These are phyloP conservation scores for Hericium erinaceus DNA, from an alignment of 768 basidiomycete species.

Conservation along the genomic window DNA sequence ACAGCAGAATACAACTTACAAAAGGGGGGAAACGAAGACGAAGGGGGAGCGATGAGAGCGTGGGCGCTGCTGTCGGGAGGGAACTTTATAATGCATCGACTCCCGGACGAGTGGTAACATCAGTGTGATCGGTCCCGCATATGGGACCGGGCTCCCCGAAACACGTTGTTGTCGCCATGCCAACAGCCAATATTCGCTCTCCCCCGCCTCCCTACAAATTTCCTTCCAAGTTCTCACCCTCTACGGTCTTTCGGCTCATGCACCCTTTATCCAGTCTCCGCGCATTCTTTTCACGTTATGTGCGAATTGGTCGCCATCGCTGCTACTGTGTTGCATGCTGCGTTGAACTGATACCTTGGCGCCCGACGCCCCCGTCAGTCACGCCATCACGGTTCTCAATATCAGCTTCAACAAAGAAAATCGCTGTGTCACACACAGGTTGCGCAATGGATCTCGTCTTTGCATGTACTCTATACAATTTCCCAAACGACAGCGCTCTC, in stretches of 20 bases:
- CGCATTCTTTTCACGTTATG: no score
- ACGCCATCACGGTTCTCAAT: no score
- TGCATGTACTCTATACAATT: no score
- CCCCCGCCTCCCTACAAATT: not conserved
- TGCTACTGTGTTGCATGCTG: no score
- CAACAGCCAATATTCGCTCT: not conserved
- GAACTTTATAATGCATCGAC: not conserved
- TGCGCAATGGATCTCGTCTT: no score
- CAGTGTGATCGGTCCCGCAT: not conserved
- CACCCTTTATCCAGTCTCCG: no score
- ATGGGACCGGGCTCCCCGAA: not conserved
- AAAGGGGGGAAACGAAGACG: slow-evolving; percentile 1
- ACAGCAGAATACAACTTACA: not conserved
- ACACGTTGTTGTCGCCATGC: not conserved
- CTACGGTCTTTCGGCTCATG: no score
- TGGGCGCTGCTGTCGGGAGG: not conserved
- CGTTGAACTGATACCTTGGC: not conserved
- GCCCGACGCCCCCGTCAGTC: no score
- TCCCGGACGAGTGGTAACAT: not conserved
- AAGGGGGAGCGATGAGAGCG: not conserved
- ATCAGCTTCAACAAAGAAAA: no score
- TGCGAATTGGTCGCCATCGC: no score
- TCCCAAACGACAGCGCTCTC: no score
- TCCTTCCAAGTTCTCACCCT: not conserved
- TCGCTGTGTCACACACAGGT: no score